phyloP scores from a whole-genome alignment of 148 eudicot genomes.

The Diospyros kaki region DNA sequence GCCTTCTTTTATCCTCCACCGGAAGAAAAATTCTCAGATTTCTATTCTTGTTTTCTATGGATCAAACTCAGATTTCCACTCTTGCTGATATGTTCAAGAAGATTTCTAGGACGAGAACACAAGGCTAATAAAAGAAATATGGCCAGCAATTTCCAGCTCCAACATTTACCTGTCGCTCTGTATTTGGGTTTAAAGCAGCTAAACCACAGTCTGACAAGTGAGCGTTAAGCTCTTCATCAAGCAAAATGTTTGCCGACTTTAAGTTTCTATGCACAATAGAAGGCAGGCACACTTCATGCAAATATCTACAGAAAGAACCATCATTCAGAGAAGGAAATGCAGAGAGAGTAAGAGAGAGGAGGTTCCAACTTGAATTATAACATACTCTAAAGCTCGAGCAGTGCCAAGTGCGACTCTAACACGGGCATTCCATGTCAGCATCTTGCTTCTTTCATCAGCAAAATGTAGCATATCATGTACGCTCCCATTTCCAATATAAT shows the following conservation, averaged over 20 bases:
- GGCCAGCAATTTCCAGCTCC: too few relatives aligned
- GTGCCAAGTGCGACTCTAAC: constrained; percentile 97
- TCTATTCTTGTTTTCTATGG: too few relatives aligned
- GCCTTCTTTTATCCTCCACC: too few relatives aligned
- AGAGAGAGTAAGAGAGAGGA: not conserved
- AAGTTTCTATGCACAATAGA: constrained; percentile 95
- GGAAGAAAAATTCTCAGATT: too few relatives aligned
- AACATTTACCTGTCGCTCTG: constrained; percentile 69
- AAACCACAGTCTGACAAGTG: constrained; percentile 92
- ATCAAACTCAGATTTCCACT: too few relatives aligned
- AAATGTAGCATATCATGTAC: constrained; percentile 90
- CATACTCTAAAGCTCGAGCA: constrained; percentile 95
- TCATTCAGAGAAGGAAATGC: constrained; percentile 14
- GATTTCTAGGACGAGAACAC: too few relatives aligned
- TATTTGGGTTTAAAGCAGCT: constrained; percentile 90
- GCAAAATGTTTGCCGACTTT: constrained; percentile 90
- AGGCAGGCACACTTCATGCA: constrained; percentile 98
- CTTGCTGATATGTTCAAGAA: too few relatives aligned
- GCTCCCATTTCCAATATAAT: constrained; percentile 73
- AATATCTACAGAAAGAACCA: constrained; percentile 48
- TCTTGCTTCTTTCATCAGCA: constrained; percentile 70
- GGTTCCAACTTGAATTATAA: not conserved
- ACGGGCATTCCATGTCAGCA: constrained; percentile 88
- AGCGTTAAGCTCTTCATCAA: constrained; percentile 88
- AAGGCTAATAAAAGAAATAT: too few relatives aligned